Percentiles rank a stretch among this genome's conserved stretches.
These are phyloP conservation scores for Epichloe sylvatica DNA, from an alignment of 2,329 filamentous ascomycete genomes.

Conservation along the genomic window DNA sequence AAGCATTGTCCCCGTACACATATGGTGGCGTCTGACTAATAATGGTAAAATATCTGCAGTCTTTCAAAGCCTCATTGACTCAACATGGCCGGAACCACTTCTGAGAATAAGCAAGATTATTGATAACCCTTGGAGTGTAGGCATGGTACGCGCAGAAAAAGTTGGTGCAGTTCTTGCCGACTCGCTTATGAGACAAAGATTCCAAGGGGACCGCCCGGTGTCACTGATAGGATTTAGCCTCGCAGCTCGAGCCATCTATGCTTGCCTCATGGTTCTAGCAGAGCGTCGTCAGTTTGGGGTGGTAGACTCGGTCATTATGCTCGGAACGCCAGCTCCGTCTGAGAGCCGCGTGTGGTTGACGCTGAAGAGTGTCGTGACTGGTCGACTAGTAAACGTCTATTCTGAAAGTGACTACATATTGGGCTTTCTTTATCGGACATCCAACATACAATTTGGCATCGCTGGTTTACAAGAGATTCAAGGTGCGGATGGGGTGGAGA, in stretches of 20 bases:
- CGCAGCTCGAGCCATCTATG: conserved; percentile 70
- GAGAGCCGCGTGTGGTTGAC: conserved; percentile 60
- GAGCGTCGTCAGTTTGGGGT: conserved; percentile 73
- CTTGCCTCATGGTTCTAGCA: conserved; percentile 66
- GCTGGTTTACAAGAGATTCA: conserved; percentile 67
- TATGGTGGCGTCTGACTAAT: neutral
- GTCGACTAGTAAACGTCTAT: conserved; percentile 80
- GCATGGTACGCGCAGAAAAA: conserved; percentile 64
- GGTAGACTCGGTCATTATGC: conserved; percentile 72
- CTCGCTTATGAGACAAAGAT: conserved; percentile 58
- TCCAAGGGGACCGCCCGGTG: conserved; percentile 69
- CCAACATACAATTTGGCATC: conserved; percentile 68
- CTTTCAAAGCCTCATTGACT: conserved; percentile 42
- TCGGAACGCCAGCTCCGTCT: conserved; percentile 68
- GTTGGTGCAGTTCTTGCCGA: conserved; percentile 60
- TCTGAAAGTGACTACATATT: conserved; percentile 79
- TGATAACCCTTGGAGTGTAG: conserved; percentile 69
- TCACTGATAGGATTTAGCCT: conserved; percentile 73
- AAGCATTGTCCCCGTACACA: neutral
- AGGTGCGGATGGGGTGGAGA: conserved; percentile 52
- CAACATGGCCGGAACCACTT: conserved; percentile 48
- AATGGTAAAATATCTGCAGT: conserved; percentile 19
- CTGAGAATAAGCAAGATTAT: conserved; percentile 59
- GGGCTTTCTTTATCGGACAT: conserved; percentile 73
- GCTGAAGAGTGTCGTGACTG: conserved; percentile 64